These are phyloP conservation scores for Mortierella antarctica DNA, from an alignment of 192 early-diverging fungal genomes.

Conservation along the genomic window DNA sequence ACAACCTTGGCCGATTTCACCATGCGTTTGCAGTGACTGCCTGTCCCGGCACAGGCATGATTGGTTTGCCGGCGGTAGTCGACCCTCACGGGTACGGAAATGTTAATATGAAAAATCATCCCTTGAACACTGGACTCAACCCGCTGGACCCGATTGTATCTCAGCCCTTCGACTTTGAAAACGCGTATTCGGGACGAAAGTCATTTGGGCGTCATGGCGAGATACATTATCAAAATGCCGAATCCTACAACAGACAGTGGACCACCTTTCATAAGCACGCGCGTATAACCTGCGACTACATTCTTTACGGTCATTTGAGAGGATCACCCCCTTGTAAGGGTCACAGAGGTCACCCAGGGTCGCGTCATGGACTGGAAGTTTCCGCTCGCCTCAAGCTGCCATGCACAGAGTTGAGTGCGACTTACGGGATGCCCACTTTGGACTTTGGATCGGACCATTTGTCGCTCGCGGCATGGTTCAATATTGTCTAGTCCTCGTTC, in stretches of 20 bases:
- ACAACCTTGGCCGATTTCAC: conserved; percentile 16
- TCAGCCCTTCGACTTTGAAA: conserved; percentile 17
- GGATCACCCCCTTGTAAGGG: too few relatives aligned
- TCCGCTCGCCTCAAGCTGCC: conserved; percentile 22
- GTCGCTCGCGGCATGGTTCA: conserved; percentile 2
- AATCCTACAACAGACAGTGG: neutral
- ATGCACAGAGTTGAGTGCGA: neutral
- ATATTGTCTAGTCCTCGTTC: too few relatives aligned
- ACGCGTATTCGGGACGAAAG: conserved; percentile 8
- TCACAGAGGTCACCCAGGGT: neutral
- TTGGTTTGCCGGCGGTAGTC: too few relatives aligned
- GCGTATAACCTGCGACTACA: conserved; percentile 27
- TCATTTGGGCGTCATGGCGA: neutral
- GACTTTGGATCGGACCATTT: conserved; percentile 44
- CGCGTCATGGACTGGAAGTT: neutral
- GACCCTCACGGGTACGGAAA: neutral
- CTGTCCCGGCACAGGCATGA: too few relatives aligned
- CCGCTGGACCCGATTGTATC: conserved; percentile 5
- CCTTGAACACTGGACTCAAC: neutral
- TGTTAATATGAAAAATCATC: neutral
- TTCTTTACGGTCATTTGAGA: conserved; percentile 33
- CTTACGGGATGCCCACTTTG: conserved; percentile 1
- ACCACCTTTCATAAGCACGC: conserved; percentile 11
- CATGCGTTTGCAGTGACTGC: neutral
- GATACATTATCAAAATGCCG: neutral